Base-by-base conservation (phyloP, 2,329 filamentous ascomycete genomes). In the Lasiodiplodia hormozganensis region DNA sequence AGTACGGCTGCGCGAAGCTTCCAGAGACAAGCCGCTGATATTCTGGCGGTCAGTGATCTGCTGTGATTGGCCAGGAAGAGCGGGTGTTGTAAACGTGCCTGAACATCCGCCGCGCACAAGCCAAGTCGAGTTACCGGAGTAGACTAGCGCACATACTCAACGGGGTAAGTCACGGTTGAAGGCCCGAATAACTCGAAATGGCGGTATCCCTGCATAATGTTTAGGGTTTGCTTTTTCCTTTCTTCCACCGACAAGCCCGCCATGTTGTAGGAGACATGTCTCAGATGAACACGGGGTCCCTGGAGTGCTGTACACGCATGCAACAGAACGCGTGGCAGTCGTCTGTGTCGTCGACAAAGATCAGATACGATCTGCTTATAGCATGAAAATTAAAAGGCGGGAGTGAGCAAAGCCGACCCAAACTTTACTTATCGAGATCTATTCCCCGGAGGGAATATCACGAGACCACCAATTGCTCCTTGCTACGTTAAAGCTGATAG, bases 131-230 rank as follows among this genome's bases (percentile, higher is more conserved):
- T 65, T 36, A 38, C 62, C 62, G 62, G 62, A 56, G 62, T 56
- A 18, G 51, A 56, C 62, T 65, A 65, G 62, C 34, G 49, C 11
- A 5, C 10, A n/a, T 16, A 25, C 62, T 52, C 14, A 31, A 65
- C 38, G 62, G 62, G 49, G 43, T 18, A 53, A 31, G 43, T 49
- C 34, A 23, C 51, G 28, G 14, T 40, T 11, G 23, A 65, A 65
- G 62, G 62, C 34, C 62, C 62, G 62, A 65, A 47, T 54, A 1
- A n/a, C n/a, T 14, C 36, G 28, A 64, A 64, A 64, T 52, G 60
- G 60, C 62, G 62, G 62, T 65, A 65, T 65, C 62, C 62, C 62
- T 64, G 60, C 62, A 65, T 56, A 51, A 65, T 52, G n/a, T 25
- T 12, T 64, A 64, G 60, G 60, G 60, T 49, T 36, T 38, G 25